Evolutionary conservation across 148 eudicot species (phyloP).

Genomic region (Heliosperma pusillum): DNA sequence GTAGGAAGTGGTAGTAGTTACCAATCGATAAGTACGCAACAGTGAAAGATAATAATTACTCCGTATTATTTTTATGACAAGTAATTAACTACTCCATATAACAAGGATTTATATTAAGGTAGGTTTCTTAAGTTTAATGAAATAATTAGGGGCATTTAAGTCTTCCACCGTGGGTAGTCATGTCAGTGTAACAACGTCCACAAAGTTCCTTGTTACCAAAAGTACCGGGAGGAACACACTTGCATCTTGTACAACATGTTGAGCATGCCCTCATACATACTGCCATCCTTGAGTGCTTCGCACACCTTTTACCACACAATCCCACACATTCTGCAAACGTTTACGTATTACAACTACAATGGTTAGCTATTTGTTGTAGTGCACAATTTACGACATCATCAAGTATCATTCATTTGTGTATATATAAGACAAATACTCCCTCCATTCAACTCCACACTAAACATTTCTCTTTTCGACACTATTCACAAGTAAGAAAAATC

Average conservation of each 20-base stretch:
- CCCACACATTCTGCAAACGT: constrained; percentile 44
- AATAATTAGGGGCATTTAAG: constrained; percentile 54
- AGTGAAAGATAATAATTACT: neutral
- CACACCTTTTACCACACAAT: constrained; percentile 52
- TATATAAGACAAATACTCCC: too few relatives aligned
- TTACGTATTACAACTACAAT: neutral
- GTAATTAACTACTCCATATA: neutral
- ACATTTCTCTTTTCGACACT: too few relatives aligned
- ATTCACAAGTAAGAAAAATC: too few relatives aligned
- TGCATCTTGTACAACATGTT: constrained; percentile 67
- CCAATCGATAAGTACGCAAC: neutral
- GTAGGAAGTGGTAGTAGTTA: neutral
- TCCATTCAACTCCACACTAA: too few relatives aligned
- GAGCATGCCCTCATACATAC: constrained; percentile 57
- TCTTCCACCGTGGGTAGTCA: constrained; percentile 60
- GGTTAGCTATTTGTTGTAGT: too few relatives aligned
- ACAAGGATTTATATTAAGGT: neutral
- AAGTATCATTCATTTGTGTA: too few relatives aligned
- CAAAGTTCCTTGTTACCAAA: constrained; percentile 60
- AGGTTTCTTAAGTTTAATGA: too few relatives aligned
- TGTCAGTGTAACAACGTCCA: constrained; percentile 62
- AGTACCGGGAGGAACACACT: constrained; percentile 78
- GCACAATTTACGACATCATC: too few relatives aligned
- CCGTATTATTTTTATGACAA: too few relatives aligned
- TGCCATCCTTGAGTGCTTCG: constrained; percentile 40